Evolutionary conservation across 352 stramenopile species (phyloP), one percentile per base, ranked within the genome.

Genomic region (Plasmopara muralis): DNA sequence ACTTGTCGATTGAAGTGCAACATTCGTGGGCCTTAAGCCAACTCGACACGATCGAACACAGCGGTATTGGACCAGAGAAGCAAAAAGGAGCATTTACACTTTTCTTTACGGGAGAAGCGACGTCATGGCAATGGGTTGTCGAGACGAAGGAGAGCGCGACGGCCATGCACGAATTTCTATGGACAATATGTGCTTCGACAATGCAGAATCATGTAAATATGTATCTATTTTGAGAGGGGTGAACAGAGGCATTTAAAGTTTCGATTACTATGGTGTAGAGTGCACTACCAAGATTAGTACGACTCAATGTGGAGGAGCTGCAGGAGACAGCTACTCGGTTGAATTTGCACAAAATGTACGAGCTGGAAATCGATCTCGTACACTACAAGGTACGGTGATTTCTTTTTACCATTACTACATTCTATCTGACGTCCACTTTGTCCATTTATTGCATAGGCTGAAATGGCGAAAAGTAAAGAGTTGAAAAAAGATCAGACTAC

Each of bases 81-180:
- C 20, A 25, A 25, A 25, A 25, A 3, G 20, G 20, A 25, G 20
- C 20, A 25, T 25, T 88, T 38, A 59, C 72, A 15, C 53, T 88
- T 0, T 71, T 73, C 33, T 86, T 86, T 42, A 66, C 62, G 16
- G 64, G 67, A 7, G 74, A 77, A 16, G 47, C 74, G 15, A 29
- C 61, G 33, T 64, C 73, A 12, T 81, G 66, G 66, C 76, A 81
- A 33, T 81, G 77, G 77, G 55, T 87, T 14, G 62, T 87, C 31
- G 74, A 83, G n/a, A 63, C 79, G 4, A 64, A 31, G 9, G 74
- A 85, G 47, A 63, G 49, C 35, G 53, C 60, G 18, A 71, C 56
- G 14, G 74, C 76, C 30, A 84, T 89, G 76, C 65, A 81, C 29
- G 79, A 89, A 55, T 89, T 89, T 45, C 60, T 87, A 0, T 89